Evolutionary conservation across 805 yeast species (phyloP).

Genomic region (Kuraishia cidri): DNA sequence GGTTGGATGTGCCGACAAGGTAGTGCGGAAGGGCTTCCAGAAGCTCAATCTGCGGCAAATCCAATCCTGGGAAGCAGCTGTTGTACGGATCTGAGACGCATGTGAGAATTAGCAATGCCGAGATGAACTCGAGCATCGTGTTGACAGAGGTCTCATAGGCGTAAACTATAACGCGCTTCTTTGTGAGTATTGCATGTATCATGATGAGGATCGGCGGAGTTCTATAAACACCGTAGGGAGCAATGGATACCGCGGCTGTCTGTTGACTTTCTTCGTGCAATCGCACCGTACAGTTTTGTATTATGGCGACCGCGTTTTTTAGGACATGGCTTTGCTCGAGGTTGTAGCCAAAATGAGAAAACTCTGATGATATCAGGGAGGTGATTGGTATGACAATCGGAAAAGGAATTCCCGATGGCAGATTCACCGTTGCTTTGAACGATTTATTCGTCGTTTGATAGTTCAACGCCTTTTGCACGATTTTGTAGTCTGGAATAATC

Average conservation of each 20-base stretch:
- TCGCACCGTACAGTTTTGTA: background rate
- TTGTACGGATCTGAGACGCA: constrained; percentile 12
- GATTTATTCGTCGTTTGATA: background rate
- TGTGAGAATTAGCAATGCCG: constrained; percentile 29
- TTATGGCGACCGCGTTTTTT: constrained; percentile 8
- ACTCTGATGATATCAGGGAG: constrained; percentile 15
- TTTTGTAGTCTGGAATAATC: background rate
- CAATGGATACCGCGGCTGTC: constrained; percentile 2
- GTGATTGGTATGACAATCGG: constrained; percentile 15
- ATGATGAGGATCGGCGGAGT: constrained; percentile 37
- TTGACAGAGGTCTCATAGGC: constrained; percentile 36
- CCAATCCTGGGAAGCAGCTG: constrained; percentile 44
- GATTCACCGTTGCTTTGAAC: constrained; percentile 2
- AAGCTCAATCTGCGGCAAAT: constrained; percentile 46
- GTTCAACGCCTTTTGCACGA: background rate
- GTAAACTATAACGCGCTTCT: constrained; percentile 29
- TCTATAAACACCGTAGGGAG: constrained; percentile 5
- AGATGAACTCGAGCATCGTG: constrained; percentile 33
- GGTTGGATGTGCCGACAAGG: constrained; percentile 63
- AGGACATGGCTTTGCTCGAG: constrained; percentile 16
- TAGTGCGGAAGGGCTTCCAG: constrained; percentile 30
- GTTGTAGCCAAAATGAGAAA: constrained; percentile 19
- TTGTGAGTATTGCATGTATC: constrained; percentile 37
- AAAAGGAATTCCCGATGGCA: constrained; percentile 13
- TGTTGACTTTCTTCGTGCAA: background rate